Base-by-base conservation (phyloP, 2,329 filamentous ascomycete species). In the Hymenoscyphus occultus region DNA sequence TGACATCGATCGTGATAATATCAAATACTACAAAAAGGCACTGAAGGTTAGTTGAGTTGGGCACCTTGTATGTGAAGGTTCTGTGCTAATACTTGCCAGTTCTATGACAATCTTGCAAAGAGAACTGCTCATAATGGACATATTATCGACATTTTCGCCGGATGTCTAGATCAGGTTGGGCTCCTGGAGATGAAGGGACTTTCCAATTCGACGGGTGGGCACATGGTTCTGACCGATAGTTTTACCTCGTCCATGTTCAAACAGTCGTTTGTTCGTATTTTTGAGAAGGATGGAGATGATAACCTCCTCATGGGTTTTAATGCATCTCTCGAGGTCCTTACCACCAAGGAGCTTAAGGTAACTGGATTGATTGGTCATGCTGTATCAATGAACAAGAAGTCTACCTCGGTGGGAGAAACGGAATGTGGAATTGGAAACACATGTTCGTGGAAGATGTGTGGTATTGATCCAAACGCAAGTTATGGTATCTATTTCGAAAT, bases 241-340 rank as follows among this genome's bases (percentile, higher is more conserved):
- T 99, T 99, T 77, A 98, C 94, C 3, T 96, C 95, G 0, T 98
- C 94, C 65, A 97, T 99, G 89, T 99, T 98, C 83, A 97, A 95
- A 81, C 95, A 99, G 77, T 98, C 95, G 0, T 99, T 99, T 74
- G 90, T 96, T 61, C 90, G 96, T 65, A 89, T 99, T 19, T 99
- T 99, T 75, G 95, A 99, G 77, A 97, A 97, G 79, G 95, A 99
- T 75, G 92, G 85, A 1, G 90, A 96, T 65, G 95, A 97, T 71
- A 97, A 97, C 76, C 84, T 99, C 14, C 80, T 96, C 10, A 99
- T 99, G 95, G 95, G 93, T 56, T 99, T 99, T 82, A 99, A 99
- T 75, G 95, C 93, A 39, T 93, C 93, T 12, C 83, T 99, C 13
- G 95, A 99, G 78, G 94, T 98, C 16, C 81, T 99, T 45, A 99